These are phyloP conservation scores for Ogataea ramenticola DNA, from an alignment of 805 yeast genomes.

Conservation along the genomic window DNA sequence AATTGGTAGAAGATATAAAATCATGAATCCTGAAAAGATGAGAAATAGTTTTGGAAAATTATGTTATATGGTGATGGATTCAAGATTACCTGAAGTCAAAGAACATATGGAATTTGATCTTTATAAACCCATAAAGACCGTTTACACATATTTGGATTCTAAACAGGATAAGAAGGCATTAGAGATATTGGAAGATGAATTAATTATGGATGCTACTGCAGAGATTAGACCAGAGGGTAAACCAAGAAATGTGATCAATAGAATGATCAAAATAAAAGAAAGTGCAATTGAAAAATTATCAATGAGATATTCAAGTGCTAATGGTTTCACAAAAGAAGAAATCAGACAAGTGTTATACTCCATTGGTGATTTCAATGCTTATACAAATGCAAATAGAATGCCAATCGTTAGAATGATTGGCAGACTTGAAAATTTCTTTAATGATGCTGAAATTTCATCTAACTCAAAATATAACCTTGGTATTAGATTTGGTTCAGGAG, in stretches of 20 bases:
- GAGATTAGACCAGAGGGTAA: constrained; percentile 58
- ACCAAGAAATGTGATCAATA: constrained; percentile 44
- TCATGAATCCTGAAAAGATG: constrained; percentile 81
- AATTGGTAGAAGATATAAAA: constrained; percentile 73
- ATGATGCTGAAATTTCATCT: constrained; percentile 15
- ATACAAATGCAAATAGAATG: constrained; percentile 57
- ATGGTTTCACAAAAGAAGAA: constrained; percentile 47
- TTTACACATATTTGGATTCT: constrained; percentile 37
- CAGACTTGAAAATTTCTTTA: constrained; percentile 41
- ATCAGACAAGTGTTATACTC: constrained; percentile 70
- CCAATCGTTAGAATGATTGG: constrained; percentile 61
- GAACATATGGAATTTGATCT: constrained; percentile 70
- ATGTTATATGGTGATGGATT: constrained; percentile 83
- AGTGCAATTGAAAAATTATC: constrained; percentile 58
- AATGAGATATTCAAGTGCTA: constrained; percentile 33
- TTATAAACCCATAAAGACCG: constrained; percentile 65
- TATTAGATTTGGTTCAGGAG: constrained; percentile 57
- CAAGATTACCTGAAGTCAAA: constrained; percentile 62
- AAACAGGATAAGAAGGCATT: constrained; percentile 29
- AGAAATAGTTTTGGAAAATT: constrained; percentile 72
- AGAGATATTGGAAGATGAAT: constrained; percentile 47
- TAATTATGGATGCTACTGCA: constrained; percentile 56
- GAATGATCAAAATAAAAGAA: constrained; percentile 60
- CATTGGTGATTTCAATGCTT: constrained; percentile 72
- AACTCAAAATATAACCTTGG: constrained; percentile 40